A percentile compares a stretch with the other conserved stretches of the same genome.
Evolutionary conservation across 331 rosid species (phyloP).

Genomic region (Acacia pycnantha): DNA sequence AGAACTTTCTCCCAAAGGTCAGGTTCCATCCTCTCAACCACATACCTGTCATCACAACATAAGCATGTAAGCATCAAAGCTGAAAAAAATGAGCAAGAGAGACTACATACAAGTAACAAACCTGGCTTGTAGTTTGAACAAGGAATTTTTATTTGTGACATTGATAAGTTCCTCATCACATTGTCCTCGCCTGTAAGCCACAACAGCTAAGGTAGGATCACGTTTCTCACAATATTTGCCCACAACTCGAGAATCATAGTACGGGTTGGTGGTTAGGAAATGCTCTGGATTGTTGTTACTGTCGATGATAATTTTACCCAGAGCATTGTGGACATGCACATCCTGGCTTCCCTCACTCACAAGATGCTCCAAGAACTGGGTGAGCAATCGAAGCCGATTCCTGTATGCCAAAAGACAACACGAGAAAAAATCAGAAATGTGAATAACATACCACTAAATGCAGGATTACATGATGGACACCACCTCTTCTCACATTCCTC

Average conservation of each 20-base stretch:
- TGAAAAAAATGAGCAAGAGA: constrained; percentile 11
- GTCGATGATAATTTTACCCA: constrained; percentile 97
- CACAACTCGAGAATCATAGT: constrained; percentile 98
- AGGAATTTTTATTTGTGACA: constrained; percentile 89
- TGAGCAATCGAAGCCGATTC: constrained; percentile 93
- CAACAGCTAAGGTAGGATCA: constrained; percentile 97
- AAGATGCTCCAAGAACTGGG: constrained; percentile 98
- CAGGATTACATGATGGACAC: constrained; percentile 25
- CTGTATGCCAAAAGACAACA: constrained; percentile 37
- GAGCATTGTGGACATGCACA: constrained; percentile 96
- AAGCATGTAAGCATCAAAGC: constrained; percentile 27
- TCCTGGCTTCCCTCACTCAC: constrained; percentile 99
- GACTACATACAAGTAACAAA: constrained; percentile 39
- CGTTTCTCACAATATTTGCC: constrained; percentile 99
- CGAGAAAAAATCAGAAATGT: constrained; percentile 16
- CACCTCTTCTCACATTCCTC: constrained; percentile 99
- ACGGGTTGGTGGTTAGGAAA: constrained; percentile 97
- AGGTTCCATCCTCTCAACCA: constrained; percentile 96
- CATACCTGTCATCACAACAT: constrained; percentile 66
- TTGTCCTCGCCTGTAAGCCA: constrained; percentile 95
- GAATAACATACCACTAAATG: not conserved
- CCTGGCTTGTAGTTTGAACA: constrained; percentile 99
- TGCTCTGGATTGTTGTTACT: constrained; percentile 99
- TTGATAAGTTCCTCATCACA: constrained; percentile 95
- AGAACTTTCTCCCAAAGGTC: constrained; percentile 97